Evolutionary conservation across 2,329 filamentous ascomycete genomes (phyloP).

Genomic region (Leptographium radiaticola): DNA sequence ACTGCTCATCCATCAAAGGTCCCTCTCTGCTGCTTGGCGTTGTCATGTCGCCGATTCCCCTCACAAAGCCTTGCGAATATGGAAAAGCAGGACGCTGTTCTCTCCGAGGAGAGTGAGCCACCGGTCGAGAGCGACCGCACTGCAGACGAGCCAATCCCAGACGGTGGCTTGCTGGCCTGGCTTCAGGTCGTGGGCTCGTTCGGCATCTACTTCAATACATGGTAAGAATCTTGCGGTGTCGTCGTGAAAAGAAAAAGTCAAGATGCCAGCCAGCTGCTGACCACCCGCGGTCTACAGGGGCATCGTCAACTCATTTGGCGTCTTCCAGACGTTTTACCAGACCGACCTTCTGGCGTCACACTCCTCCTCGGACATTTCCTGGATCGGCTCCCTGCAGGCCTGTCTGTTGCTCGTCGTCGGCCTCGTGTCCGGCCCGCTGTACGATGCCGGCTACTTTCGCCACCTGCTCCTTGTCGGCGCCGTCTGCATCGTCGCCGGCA

Average conservation of each 20-base stretch:
- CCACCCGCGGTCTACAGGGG: slow-evolving; percentile 7
- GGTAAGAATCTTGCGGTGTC: not conserved
- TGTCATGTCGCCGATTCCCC: too few relatives aligned
- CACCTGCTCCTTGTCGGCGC: slow-evolving; percentile 22
- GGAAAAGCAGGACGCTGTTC: not conserved
- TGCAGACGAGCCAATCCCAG: not conserved
- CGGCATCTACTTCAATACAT: not conserved
- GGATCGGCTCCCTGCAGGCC: slow-evolving; percentile 29
- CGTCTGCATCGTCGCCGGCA: slow-evolving; percentile 23
- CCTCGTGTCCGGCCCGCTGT: slow-evolving; percentile 26
- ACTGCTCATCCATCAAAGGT: too few relatives aligned
- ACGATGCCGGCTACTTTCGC: slow-evolving; percentile 29
- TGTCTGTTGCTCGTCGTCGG: slow-evolving; percentile 27
- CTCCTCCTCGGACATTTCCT: slow-evolving; percentile 23
- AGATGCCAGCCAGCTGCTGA: not conserved
- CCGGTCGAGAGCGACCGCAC: not conserved
- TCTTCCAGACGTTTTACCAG: slow-evolving; percentile 32
- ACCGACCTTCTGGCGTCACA: slow-evolving; percentile 18
- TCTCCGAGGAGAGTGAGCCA: not conserved
- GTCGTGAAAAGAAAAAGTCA: not conserved
- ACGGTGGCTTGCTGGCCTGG: not conserved
- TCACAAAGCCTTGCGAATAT: not conserved
- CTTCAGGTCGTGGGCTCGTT: not conserved
- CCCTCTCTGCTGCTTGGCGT: too few relatives aligned
- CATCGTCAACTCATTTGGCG: slow-evolving; percentile 30